Evolutionary conservation across 2,329 filamentous ascomycete species (phyloP), one percentile per base, ranked within the genome.

Genomic region (Dryadomyces sulphureus): DNA sequence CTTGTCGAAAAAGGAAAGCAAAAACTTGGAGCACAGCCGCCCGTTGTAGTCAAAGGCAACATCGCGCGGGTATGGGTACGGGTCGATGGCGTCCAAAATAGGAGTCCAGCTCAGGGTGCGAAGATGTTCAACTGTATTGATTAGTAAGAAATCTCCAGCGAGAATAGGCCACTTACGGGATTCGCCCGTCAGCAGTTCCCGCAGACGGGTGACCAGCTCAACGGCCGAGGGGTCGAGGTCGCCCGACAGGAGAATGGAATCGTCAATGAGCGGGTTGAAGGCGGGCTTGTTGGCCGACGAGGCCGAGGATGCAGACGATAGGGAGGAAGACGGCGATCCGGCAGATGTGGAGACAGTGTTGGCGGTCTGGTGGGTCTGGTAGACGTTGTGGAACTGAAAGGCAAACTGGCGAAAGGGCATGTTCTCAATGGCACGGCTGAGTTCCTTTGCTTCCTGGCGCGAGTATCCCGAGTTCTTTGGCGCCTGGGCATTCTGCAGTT

Each of bases 391-490:
- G 55, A 77, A 77, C 58, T 75, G 72, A 51, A 72, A 74, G 4
- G 70, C 70, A 54, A 77, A 75, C 58, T 77, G 73, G 58, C 68
- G 72, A 55, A 77, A 77, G 1, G 73, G 73, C 62, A 77, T 62
- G 52, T 74, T 73, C 55, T 77, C 73, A 41, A 77, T 63, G 54
- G 72, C 68, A 25, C 58, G 58, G 59, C 68, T 72, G 25, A 69
- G 59, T 7, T 60, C 59, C 39, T 73, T 59, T n/a, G 69, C 71
- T 27, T 65, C 62, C 7, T 58, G 59, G 36, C 68, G 65, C 7
- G 35, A 7, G 27, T 32, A 32, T 8, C 27, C 27, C 11, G 11
- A 42, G 4, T 9, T 35, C 21, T 14, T 45, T 44, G 2, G 43
- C 24, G 46, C 60, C 58, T 54, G 62, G 66, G 54, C 56, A 56